phyloP scores from a whole-genome alignment of 2,329 filamentous ascomycete species.

The Mycosphaerelloides madeirae region DNA sequence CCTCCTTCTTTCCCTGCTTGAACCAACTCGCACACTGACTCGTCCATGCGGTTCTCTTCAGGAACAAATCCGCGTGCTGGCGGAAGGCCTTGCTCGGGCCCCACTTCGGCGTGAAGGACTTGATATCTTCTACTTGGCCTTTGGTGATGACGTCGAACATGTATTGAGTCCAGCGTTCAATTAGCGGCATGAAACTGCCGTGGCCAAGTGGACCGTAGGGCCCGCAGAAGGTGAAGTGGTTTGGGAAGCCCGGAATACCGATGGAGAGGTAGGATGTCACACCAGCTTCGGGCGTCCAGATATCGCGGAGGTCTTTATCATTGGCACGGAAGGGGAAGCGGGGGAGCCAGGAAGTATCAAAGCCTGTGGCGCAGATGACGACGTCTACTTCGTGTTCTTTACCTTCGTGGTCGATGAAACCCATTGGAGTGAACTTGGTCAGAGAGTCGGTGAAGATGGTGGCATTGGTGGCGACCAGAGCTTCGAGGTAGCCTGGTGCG shows the following conservation, averaged over 20 bases:
- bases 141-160: constrained; percentile 39
- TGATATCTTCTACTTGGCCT: constrained; percentile 40
- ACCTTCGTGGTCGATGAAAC: constrained; percentile 32
- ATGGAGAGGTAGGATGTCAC: constrained; percentile 40
- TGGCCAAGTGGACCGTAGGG: constrained; percentile 40
- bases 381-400: constrained; percentile 31
- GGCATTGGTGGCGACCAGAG: constrained; percentile 32
- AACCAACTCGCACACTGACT: constrained; percentile 34
- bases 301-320: constrained; percentile 30
- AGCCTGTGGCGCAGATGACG: constrained; percentile 37
- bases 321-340: constrained; percentile 31
- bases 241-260: constrained; percentile 40
- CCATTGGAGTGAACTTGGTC: constrained; percentile 26
- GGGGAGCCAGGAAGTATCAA: constrained; percentile 34
- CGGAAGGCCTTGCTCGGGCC: constrained; percentile 31
- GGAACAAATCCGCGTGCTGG: constrained; percentile 40
- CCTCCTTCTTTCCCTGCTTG: constrained; percentile 35
- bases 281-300: constrained; percentile 34
- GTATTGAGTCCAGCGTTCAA: constrained; percentile 39
- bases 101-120: constrained; percentile 35
- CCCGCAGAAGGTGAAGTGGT: constrained; percentile 42
- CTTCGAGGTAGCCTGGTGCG: constrained; percentile 41
- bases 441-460: constrained; percentile 34
- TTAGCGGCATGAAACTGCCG: constrained; percentile 39
- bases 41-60: constrained; percentile 37